A percentile compares a stretch with the other conserved stretches of the same genome.
Evolutionary conservation across 805 yeast species (phyloP).

Genomic region (Suhomyces vadensis): DNA sequence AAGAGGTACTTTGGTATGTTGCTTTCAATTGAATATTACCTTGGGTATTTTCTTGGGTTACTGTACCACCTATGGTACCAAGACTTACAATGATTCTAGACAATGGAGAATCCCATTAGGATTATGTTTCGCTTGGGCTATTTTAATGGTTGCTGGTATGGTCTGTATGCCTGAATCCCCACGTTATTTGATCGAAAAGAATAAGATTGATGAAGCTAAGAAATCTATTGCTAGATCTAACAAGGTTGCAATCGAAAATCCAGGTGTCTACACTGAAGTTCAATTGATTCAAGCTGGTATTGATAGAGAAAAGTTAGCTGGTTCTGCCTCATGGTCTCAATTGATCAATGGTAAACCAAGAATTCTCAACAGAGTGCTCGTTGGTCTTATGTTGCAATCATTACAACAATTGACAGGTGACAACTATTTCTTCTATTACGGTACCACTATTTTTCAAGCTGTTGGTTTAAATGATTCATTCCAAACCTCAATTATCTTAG

Average conservation of each 20-base stretch:
- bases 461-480: slow-evolving; percentile 56
- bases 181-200: slow-evolving; percentile 56
- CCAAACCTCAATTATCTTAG: slow-evolving; percentile 54
- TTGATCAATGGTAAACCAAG: slow-evolving; percentile 64
- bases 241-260: slow-evolving; percentile 54
- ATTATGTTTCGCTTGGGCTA: slow-evolving; percentile 48
- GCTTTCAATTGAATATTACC: slow-evolving; percentile 70
- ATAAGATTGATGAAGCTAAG: slow-evolving; percentile 54
- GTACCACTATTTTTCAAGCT: slow-evolving; percentile 55
- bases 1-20: slow-evolving; percentile 70
- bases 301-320: slow-evolving; percentile 61
- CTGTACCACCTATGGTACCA: slow-evolving; percentile 66
- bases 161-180: slow-evolving; percentile 70
- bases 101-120: slow-evolving; percentile 73
- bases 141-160: slow-evolving; percentile 51
- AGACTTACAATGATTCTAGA: slow-evolving; percentile 48
- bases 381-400: slow-evolving; percentile 60
- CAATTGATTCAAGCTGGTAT: slow-evolving; percentile 59
- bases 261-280: slow-evolving; percentile 54
- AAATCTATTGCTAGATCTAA: slow-evolving; percentile 57
- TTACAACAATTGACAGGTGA: slow-evolving; percentile 64
- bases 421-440: slow-evolving; percentile 64
- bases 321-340: slow-evolving; percentile 65
- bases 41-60: slow-evolving; percentile 72
- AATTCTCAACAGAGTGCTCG: slow-evolving; percentile 53